Conservation (phyloP, 805 yeast genomes). For the Ascoidea rubescens region DNA sequence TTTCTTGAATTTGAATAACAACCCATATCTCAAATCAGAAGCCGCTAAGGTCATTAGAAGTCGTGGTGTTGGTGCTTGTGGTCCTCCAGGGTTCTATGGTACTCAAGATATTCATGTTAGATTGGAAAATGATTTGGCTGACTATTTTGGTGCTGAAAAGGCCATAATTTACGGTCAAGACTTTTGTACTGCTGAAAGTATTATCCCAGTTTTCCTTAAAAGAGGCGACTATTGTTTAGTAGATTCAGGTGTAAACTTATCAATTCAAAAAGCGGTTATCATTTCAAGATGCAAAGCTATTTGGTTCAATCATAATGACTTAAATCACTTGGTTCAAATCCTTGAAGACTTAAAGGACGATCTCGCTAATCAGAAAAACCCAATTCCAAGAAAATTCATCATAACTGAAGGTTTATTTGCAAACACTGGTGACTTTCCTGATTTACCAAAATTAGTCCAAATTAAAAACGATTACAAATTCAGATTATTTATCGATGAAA, state of each 20-base stretch:
- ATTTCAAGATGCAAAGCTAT: conserved; percentile 73
- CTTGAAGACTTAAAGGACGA: conserved; percentile 41
- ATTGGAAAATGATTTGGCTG: conserved; percentile 61
- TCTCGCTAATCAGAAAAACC: conserved; percentile 47
- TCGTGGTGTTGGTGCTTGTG: conserved; percentile 96
- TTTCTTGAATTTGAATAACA: conserved; percentile 46
- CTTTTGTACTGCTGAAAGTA: conserved; percentile 72
- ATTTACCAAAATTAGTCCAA: conserved; percentile 51
- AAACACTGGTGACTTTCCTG: conserved; percentile 67
- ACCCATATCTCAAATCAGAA: conserved; percentile 29
- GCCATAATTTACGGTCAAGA: conserved; percentile 90
- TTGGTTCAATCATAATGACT: conserved; percentile 73
- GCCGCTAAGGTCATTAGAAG: conserved; percentile 46
- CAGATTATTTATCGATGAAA: conserved; percentile 79
- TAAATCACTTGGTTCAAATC: conserved; percentile 64
- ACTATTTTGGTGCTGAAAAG: conserved; percentile 62
- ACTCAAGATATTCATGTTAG: conserved; percentile 82
- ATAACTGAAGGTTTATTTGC: conserved; percentile 85
- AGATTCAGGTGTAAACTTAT: conserved; percentile 61
- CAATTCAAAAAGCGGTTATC: conserved; percentile 78
- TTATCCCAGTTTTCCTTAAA: conserved; percentile 84
- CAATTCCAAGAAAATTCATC: conserved; percentile 80
- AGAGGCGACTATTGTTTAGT: conserved; percentile 90
- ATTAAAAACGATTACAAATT: conserved; percentile 74
- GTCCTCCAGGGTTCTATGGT: conserved; percentile 96